phyloP scores from a whole-genome alignment of 1,284 basidiomycete genomes.

The Rhodotorula sp. region DNA sequence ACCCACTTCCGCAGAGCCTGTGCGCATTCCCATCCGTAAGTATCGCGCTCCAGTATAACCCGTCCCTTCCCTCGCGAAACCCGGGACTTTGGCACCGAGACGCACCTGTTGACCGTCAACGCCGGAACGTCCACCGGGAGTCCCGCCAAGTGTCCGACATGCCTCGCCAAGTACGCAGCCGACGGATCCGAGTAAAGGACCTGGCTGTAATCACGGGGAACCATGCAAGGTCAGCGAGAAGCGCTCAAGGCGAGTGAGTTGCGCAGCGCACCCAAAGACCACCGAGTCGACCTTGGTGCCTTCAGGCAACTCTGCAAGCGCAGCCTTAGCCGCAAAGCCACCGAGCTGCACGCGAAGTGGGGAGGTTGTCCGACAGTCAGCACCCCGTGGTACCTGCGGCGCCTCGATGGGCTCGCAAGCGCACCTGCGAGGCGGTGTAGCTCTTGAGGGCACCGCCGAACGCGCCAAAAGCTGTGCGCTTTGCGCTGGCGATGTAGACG shows the following conservation, averaged over 20 bases:
- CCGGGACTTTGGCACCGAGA: neutral
- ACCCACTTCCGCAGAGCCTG: constrained; percentile 95
- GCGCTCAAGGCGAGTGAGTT: too few species aligned
- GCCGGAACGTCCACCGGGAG: constrained; percentile 57
- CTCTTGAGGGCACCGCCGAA: constrained; percentile 57
- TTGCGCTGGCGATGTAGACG: constrained; percentile 50
- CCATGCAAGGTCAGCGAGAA: neutral
- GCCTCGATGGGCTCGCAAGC: neutral
- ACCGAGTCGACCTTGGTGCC: constrained; percentile 54
- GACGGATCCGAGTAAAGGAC: constrained; percentile 58
- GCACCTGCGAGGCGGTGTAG: constrained; percentile 49
- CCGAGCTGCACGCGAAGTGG: constrained; percentile 50
- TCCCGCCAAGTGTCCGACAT: constrained; percentile 85
- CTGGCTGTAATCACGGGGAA: constrained; percentile 44
- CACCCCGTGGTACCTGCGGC: neutral
- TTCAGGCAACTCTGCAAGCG: constrained; percentile 54
- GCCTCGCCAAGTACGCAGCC: constrained; percentile 91
- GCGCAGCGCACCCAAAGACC: constrained; percentile 52
- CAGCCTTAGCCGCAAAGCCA: constrained; percentile 56
- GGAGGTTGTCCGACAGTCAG: constrained; percentile 6
- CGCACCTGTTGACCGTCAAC: constrained; percentile 56
- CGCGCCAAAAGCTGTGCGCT: constrained; percentile 58
- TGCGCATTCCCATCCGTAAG: neutral
- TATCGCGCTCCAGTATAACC: neutral
- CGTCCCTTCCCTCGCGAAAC: neutral